Base-by-base conservation (phyloP, 2,329 filamentous ascomycete genomes). In the Aspergillus carbonarius region DNA sequence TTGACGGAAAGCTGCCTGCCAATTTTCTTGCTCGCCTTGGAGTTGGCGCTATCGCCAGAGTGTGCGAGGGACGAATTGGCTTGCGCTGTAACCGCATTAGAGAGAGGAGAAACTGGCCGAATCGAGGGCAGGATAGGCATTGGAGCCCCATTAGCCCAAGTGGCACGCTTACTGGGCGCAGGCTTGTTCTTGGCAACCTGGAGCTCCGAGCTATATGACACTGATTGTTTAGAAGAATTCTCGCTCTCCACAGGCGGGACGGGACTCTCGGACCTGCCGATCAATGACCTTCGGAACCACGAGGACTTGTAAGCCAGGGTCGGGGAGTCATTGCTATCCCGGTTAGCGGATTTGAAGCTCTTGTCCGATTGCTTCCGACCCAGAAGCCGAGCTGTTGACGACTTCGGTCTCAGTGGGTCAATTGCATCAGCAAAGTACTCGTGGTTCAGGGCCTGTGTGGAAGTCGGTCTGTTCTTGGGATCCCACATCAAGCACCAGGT, bases 401-500 rank as follows among this genome's bases (percentile, higher is more conserved):
- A 96, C 79, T 93, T 96, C n/a, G 93, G 92, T 56, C 93, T 83
- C 55, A 97, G 79, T 13, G 95, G 95, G 74, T 99, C 95, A 52
- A 96, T 86, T 1, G 95, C 95, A 77, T 98, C 95, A 34, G 83
- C 76, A 69, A 99, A 99, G 76, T 96, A 99, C 66, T 97, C 93
- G 74, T 99, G 95, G 39, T 90, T 90, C 65, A 99, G 79, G n/a
- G 95, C 93, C 76, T 99, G 93, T 0, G 89, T 88, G 1, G 93
- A 97, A 4, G 93, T 98, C 46, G 95, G 95, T 60, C 95, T 85
- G 70, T 81, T 87, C 79, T 93, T 96, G 10, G 95, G 95, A 75
- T 99, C 95, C 95, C 95, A 99, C 90, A 98, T 95, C 65, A 99
- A 78, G 76, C 95, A 99, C 92, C 92, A 97, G 15, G 95, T 99